phyloP scores from a whole-genome alignment of 2,329 filamentous ascomycete species.

The Xylariaceae sp. region DNA sequence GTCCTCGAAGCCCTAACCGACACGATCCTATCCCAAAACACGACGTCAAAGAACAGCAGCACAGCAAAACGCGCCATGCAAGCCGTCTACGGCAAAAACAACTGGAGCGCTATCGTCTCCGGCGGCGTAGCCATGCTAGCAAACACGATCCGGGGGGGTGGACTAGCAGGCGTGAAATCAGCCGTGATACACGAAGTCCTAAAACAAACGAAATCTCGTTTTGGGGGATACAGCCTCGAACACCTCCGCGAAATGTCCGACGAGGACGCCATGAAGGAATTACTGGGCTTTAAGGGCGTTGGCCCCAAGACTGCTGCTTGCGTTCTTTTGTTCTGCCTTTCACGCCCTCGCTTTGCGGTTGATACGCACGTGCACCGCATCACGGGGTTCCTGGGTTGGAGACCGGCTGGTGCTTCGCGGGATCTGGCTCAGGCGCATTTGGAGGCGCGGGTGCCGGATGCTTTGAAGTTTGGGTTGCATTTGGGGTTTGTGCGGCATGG shows the following conservation, averaged over 20 bases:
- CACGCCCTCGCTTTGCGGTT: conserved; percentile 47
- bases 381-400: conserved; percentile 47
- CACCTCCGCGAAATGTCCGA: conserved; percentile 42
- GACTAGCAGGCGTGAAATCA: conserved; percentile 68
- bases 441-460: conserved; percentile 44
- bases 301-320: conserved; percentile 53
- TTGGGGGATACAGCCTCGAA: conserved; percentile 46
- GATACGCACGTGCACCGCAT: conserved; percentile 52
- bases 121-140: conserved; percentile 41
- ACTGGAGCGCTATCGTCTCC: conserved; percentile 41
- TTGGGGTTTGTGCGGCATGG: conserved; percentile 48
- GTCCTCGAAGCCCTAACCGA: conserved; percentile 51
- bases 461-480: conserved; percentile 49
- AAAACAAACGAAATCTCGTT: conserved; percentile 51
- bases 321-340: conserved; percentile 49
- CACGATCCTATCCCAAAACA: conserved; percentile 52
- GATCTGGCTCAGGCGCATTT: conserved; percentile 49
- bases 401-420: conserved; percentile 38
- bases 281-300: conserved; percentile 48
- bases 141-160: conserved; percentile 66
- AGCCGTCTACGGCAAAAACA: conserved; percentile 40
- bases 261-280: conserved; percentile 47
- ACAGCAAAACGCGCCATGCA: conserved; percentile 54
- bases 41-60: conserved; percentile 51
- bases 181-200: conserved; percentile 67